Conservation (phyloP, 176 grass and related monocot species). For the Oryza coarctata region DNA sequence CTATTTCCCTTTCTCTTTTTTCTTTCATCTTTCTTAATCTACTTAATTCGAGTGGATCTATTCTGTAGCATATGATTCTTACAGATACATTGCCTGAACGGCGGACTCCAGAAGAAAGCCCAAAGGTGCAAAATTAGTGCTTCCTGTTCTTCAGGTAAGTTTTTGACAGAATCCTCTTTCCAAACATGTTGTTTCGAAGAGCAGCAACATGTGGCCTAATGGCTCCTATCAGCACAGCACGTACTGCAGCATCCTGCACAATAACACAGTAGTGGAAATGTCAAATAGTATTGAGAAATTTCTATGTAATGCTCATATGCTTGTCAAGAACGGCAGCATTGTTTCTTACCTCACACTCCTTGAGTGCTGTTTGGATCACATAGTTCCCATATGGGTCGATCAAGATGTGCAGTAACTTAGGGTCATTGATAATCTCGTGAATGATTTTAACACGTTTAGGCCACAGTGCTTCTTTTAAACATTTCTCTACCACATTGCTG, state of each 20-base stretch:
- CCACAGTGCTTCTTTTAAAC: constrained; percentile 38
- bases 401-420: constrained; percentile 40
- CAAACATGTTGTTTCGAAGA: constrained; percentile 56
- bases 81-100: constrained; percentile 9
- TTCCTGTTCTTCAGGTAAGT: constrained; percentile 49
- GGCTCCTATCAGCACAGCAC: constrained; percentile 36
- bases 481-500: constrained; percentile 82
- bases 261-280: background rate
- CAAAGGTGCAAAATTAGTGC: background rate
- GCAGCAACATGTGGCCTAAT: constrained; percentile 35
- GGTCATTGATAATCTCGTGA: constrained; percentile 53
- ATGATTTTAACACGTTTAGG: constrained; percentile 45
- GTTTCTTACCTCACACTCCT: constrained; percentile 44
- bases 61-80: background rate
- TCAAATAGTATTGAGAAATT: background rate
- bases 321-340: background rate
- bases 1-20: background rate
- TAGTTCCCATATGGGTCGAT: constrained; percentile 68
- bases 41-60: background rate
- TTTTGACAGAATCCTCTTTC: constrained; percentile 59
- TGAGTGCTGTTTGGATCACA: constrained; percentile 67
- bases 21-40: background rate
- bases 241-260: constrained; percentile 36
- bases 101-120: background rate
- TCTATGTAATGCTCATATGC: background rate